Evolutionary conservation across 1,284 basidiomycete species (phyloP), one percentile per base, ranked within the genome.

Genomic region (Malassezia nana): DNA sequence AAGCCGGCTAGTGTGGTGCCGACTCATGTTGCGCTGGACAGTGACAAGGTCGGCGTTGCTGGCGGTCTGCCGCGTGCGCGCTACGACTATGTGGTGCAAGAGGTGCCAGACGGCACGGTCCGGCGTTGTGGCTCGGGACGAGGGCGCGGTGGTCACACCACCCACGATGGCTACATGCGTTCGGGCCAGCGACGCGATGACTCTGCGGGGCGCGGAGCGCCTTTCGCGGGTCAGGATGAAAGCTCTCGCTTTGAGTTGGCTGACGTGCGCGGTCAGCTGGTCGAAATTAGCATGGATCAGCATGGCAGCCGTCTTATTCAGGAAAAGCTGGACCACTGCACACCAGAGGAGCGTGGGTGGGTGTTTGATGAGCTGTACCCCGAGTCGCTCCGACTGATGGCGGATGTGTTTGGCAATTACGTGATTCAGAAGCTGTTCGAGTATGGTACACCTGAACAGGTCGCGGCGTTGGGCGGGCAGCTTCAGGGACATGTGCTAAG

Each of bases 381-480:
- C 10, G 83, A 84, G 67, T 80, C 84, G 2, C 76, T 88, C 44
- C 81, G 84, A 58, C 79, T 98, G 51, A 87, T 92, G 70, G 85
- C 85, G 62, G 90, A 96, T 69, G 89, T 96, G 38, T 98, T 95
- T 73, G 92, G 92, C 55, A 98, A 98, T 78, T 98, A 71, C 32
- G 95, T 77, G 83, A 83, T 95, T 55, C 92, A 98, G 75, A 95
- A 95, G 76, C 77, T 96, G 65, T 86, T 96, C 65, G 92, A 98
- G 74, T 81, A 86, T 68, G 90, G 92, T 22, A 85, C 83, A 15
- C 80, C 82, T 56, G 76, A 57, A 47, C 66, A 75, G 52, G 86
- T 85, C 68, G 80, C 81, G 1, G 76, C 81, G 8, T 78, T 96
- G 40, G 83, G 83, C 1, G 80, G 78, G 50, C 80, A 83, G 35